Evolutionary conservation across 129 eudicot genomes (phyloP), one percentile per base, ranked within the genome.

Genomic region (Artemisia annua): DNA sequence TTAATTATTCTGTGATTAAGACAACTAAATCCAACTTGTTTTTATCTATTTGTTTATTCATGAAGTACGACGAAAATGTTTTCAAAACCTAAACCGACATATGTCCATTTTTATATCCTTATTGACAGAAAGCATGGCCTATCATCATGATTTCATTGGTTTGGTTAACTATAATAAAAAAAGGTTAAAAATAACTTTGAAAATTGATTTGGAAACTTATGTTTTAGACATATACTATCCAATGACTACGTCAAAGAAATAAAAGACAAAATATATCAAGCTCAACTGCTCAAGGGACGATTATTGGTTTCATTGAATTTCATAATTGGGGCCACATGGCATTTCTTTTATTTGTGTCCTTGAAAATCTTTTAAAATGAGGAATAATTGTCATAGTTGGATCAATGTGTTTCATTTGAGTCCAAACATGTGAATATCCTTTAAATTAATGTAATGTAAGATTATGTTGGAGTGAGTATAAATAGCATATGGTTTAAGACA

Each of bases 1-100:
- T 48, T 57, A 10, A 56, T 68, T 48, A 76, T 76, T 76, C 63
- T 68, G 32, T 68, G 80, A 76, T 68, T 76, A 67, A 22, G 78
- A 69, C 69, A 28, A 11, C 22, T 58, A 14, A 39, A 68, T 58
- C 54, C 63, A 16, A 49, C 32, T 75, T 67, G 54, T 48, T 18
- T 59, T 57, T 76, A 66, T 58, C 1, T 59, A 58, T 59, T 58
- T 76, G 19, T 57, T 57, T 75, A 46, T 24, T 56, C 43, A 67
- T 10, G 1, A 67, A 55, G 50, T 67, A 76, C 22, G 53, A 50
- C 39, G 11, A 28, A 48, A 76, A 51, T 76, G 63, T 9, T 76
- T 61, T 68, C 62, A 58, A 53, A 19, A 53, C 2, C 17, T 64
- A 46, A 74, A 55, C 75, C 55, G 22, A 60, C 44, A 26, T 28